Evolutionary conservation across 805 yeast genomes (phyloP).

Genomic region (Saturnispora besseyi): DNA sequence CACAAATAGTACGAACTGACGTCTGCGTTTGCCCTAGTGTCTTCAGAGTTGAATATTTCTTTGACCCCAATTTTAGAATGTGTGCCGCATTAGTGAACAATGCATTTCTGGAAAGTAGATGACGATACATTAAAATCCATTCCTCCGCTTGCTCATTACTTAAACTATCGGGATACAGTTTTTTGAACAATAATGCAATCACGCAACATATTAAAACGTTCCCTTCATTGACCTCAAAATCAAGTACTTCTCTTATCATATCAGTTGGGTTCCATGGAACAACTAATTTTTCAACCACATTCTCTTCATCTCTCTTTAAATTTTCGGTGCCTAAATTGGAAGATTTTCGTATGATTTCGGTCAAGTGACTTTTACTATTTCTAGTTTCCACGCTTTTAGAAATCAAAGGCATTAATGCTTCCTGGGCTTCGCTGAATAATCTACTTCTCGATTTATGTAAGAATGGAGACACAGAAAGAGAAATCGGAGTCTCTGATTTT

Average conservation of each 20-base stretch:
- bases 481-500: constrained; percentile 20
- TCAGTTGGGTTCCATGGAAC: constrained; percentile 51
- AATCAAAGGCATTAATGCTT: constrained; percentile 10
- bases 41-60: constrained; percentile 26
- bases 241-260: constrained; percentile 43
- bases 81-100: constrained; percentile 52
- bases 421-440: constrained; percentile 6
- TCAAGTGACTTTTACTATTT: constrained; percentile 22
- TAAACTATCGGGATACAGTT: constrained; percentile 27
- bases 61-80: constrained; percentile 36
- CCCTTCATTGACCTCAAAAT: constrained; percentile 51
- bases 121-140: constrained; percentile 48
- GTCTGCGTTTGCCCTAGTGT: constrained; percentile 31
- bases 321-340: constrained; percentile 6
- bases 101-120: constrained; percentile 38
- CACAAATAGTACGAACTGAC: constrained; percentile 49
- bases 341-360: constrained; percentile 19
- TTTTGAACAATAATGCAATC: constrained; percentile 44
- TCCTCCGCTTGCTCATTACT: constrained; percentile 36
- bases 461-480: constrained; percentile 14
- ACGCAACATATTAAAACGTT: constrained; percentile 55
- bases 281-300: neutral
- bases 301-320: neutral
- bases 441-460: constrained; percentile 9
- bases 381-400: constrained; percentile 10